Evolutionary conservation across 2,329 filamentous ascomycete genomes (phyloP).

Genomic region (Parastagonospora nodorum): DNA sequence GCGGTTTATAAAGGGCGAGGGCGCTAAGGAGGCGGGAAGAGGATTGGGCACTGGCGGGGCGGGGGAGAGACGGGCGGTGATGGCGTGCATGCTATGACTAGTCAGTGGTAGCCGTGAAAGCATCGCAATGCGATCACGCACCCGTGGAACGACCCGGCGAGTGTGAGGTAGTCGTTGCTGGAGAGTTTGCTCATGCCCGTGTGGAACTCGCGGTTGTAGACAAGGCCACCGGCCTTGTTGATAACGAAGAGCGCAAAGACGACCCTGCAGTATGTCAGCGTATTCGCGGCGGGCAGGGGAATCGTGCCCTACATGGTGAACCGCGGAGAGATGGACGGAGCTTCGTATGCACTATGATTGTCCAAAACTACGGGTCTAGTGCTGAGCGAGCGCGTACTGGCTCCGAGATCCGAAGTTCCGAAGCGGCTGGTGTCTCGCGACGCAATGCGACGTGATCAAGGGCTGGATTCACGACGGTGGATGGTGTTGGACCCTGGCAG

Average conservation of each 20-base stretch:
- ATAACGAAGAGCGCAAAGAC: conserved; percentile 96
- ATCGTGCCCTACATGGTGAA: conserved; percentile 17
- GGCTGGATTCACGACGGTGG: background rate
- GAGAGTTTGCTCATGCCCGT: conserved; percentile 84
- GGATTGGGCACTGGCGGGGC: conserved; percentile 33
- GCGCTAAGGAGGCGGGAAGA: conserved; percentile 23
- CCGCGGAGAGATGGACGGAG: background rate
- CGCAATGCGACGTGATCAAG: no score
- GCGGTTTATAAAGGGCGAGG: conserved; percentile 44
- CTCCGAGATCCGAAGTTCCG: no score
- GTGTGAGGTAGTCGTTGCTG: conserved; percentile 94
- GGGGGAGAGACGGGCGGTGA: conserved; percentile 55
- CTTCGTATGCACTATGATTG: background rate
- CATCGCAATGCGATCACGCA: conserved; percentile 49
- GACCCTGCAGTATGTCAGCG: conserved; percentile 65
- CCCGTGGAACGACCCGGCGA: conserved; percentile 97
- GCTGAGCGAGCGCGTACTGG: no score
- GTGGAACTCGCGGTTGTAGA: conserved; percentile 95
- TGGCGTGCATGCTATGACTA: conserved; percentile 63
- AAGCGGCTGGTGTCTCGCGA: no score
- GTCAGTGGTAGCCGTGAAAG: conserved; percentile 4
- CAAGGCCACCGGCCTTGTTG: conserved; percentile 95
- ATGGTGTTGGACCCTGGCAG: background rate
- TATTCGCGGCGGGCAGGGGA: background rate
- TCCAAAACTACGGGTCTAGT: no score